phyloP scores from a whole-genome alignment of 31 red algal genomes.

The Asparagopsis taxiformis region DNA sequence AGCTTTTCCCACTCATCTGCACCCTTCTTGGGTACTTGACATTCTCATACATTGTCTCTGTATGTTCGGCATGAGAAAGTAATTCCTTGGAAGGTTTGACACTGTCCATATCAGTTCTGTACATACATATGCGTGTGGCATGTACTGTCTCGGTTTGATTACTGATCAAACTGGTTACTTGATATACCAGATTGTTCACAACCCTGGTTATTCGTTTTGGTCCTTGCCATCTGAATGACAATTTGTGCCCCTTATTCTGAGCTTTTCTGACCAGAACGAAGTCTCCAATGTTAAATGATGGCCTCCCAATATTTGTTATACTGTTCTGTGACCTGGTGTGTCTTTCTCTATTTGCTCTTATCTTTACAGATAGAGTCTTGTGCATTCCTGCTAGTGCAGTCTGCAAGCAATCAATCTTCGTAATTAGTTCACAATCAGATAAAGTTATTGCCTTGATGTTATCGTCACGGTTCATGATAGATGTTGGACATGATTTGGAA shows the following conservation, averaged over 20 bases:
- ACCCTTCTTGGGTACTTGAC: slow-evolving; percentile 7
- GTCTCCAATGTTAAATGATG: slow-evolving; percentile 29
- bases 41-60: slow-evolving; percentile 23
- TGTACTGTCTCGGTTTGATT: slow-evolving; percentile 15
- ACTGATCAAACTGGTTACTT: slow-evolving; percentile 8
- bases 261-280: slow-evolving; percentile 17
- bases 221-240: slow-evolving; percentile 22
- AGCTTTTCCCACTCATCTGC: not conserved
- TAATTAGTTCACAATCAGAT: not conserved
- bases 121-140: slow-evolving; percentile 4
- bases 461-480: not conserved
- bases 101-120: not conserved
- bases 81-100: not conserved
- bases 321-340: slow-evolving; percentile 21
- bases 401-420: slow-evolving; percentile 9
- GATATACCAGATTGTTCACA: no score
- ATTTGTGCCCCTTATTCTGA: no score
- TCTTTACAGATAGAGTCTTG: slow-evolving; percentile 1
- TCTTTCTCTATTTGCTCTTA: not conserved
- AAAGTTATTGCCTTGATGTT: not conserved
- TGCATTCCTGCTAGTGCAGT: not conserved
- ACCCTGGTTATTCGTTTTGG: slow-evolving; percentile 7
- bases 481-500: no score
- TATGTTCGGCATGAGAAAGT: not conserved
- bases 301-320: slow-evolving; percentile 23